Evolutionary conservation across 2,329 filamentous ascomycete species (phyloP).

Genomic region (Pyricularia sp.): DNA sequence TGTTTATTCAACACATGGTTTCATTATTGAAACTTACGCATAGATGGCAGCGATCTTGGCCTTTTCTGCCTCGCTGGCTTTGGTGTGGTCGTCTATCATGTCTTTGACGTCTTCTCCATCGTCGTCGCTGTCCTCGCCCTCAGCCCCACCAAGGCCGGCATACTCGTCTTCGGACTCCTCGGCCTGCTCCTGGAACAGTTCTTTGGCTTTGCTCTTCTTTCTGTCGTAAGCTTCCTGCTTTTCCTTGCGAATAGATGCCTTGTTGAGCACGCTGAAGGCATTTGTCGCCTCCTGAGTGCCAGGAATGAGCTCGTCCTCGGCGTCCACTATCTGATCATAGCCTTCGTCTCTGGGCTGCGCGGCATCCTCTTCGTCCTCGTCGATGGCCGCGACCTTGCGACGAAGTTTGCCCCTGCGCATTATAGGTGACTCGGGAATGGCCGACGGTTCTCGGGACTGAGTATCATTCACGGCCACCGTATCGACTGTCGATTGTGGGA

Average conservation of each 20-base stretch:
- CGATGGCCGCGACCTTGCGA: constrained; percentile 34
- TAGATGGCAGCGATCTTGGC: constrained; percentile 76
- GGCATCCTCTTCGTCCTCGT: constrained; percentile 27
- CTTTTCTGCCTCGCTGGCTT: constrained; percentile 68
- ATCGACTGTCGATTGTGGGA: constrained; percentile 59
- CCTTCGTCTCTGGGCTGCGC: constrained; percentile 10
- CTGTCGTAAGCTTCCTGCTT: constrained; percentile 61
- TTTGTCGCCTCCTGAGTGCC: background rate
- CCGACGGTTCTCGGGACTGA: constrained; percentile 15
- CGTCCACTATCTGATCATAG: constrained; percentile 7
- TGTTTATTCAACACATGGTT: background rate
- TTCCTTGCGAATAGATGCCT: constrained; percentile 40
- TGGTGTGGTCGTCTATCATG: constrained; percentile 82
- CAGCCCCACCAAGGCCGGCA: constrained; percentile 80
- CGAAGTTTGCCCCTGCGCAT: constrained; percentile 48
- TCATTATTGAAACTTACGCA: constrained; percentile 53
- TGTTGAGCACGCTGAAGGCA: constrained; percentile 23
- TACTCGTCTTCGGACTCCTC: constrained; percentile 99
- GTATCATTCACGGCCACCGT: constrained; percentile 46
- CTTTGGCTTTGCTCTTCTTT: constrained; percentile 78
- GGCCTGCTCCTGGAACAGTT: constrained; percentile 85
- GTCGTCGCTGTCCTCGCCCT: constrained; percentile 76
- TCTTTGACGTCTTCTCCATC: constrained; percentile 65
- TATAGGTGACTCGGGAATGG: constrained; percentile 53
- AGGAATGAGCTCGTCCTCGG: background rate